Percentiles rank a stretch among this genome's conserved stretches.
Evolutionary conservation across 768 basidiomycete species (phyloP).

Genomic region (Boletus sensibilis): DNA sequence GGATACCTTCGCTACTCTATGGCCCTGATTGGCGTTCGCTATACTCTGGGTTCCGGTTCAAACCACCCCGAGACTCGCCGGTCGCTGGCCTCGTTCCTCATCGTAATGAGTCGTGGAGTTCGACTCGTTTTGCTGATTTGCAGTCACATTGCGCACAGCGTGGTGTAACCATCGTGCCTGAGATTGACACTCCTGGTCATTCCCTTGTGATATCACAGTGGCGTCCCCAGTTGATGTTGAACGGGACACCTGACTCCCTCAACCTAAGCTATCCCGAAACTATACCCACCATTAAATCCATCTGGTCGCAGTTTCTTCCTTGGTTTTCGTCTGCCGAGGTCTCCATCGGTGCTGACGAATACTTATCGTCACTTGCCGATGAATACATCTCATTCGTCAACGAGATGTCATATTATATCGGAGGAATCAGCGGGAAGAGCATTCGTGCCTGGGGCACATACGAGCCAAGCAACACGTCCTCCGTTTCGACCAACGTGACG

Average conservation of each 20-base stretch:
- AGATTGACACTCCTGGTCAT: constrained; percentile 46
- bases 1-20: constrained; percentile 41
- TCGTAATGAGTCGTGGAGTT: constrained; percentile 43
- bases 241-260: constrained; percentile 36
- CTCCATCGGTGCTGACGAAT: constrained; percentile 49
- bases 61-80: constrained; percentile 34
- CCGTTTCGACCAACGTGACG: constrained; percentile 41
- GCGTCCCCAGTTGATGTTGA: constrained; percentile 42
- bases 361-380: constrained; percentile 36
- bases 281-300: constrained; percentile 40
- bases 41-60: constrained; percentile 44
- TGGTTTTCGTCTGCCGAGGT: constrained; percentile 42
- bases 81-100: constrained; percentile 37
- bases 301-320: constrained; percentile 42
- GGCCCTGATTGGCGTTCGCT: constrained; percentile 40
- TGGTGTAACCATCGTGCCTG: constrained; percentile 42
- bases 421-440: constrained; percentile 31
- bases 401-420: constrained; percentile 40
- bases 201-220: constrained; percentile 45
- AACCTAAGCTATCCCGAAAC: constrained; percentile 43
- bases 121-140: constrained; percentile 30
- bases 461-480: constrained; percentile 36
- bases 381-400: constrained; percentile 45
- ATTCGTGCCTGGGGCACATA: constrained; percentile 45
- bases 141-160: constrained; percentile 38